phyloP scores from a whole-genome alignment of 2,329 filamentous ascomycete genomes.

The Xylariaceae sp. region DNA sequence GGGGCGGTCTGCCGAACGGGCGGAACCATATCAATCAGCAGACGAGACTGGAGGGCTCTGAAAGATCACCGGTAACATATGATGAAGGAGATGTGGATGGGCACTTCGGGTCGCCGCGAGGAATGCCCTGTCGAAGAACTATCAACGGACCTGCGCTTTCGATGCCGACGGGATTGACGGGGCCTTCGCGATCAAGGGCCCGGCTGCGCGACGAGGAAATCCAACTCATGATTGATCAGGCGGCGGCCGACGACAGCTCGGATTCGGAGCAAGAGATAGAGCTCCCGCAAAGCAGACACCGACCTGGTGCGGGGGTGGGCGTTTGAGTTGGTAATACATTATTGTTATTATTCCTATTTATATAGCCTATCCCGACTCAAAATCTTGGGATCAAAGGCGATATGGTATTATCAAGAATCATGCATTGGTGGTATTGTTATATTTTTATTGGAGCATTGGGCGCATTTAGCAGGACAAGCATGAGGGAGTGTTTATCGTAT shows the following conservation, averaged over 20 bases:
- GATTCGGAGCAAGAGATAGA: conserved; percentile 57
- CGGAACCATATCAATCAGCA: conserved; percentile 36
- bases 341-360: conserved; percentile 6
- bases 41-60: conserved; percentile 45
- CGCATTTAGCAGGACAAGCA: too few species aligned
- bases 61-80: conserved; percentile 39
- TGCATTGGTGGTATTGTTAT: conserved; percentile 15
- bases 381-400: conserved; percentile 8
- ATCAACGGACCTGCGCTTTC: conserved; percentile 41
- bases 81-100: conserved; percentile 49
- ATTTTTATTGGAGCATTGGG: conserved; percentile 17
- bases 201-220: conserved; percentile 52
- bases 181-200: conserved; percentile 36
- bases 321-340: conserved; percentile 14
- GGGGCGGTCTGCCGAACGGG: conserved; percentile 50
- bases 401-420: conserved; percentile 16
- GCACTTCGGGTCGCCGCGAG: conserved; percentile 34
- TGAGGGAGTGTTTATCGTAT: too few species aligned
- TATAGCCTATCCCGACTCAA: neutral
- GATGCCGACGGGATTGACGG: conserved; percentile 46
- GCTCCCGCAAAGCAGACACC: conserved; percentile 36
- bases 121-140: conserved; percentile 41
- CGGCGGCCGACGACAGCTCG: conserved; percentile 48
- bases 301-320: conserved; percentile 25
- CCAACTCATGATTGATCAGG: conserved; percentile 54